Conservation (phyloP, 2,329 filamentous ascomycete genomes). For the Fusarium sp. region DNA sequence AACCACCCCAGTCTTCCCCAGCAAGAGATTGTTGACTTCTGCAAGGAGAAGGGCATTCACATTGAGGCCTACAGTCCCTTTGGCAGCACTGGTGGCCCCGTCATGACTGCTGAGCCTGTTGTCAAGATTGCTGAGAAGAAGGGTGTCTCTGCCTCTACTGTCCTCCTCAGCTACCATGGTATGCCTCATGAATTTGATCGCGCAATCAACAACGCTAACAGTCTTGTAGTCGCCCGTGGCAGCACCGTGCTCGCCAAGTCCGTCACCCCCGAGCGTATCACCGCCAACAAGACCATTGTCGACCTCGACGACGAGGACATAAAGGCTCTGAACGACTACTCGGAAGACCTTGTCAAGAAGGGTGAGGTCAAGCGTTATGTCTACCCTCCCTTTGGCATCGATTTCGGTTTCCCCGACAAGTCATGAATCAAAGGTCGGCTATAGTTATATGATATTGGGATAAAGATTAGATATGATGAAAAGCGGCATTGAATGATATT, state of each 20-base stretch:
- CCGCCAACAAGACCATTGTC: constrained; percentile 74
- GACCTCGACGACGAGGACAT: constrained; percentile 70
- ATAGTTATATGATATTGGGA: not conserved
- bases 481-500: not conserved
- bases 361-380: constrained; percentile 69
- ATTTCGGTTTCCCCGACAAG: constrained; percentile 80
- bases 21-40: constrained; percentile 75
- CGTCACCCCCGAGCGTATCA: constrained; percentile 73
- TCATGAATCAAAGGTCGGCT: constrained; percentile 38
- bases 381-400: constrained; percentile 73
- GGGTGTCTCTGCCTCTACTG: constrained; percentile 65
- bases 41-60: constrained; percentile 73
- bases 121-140: constrained; percentile 72
- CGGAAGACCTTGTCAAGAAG: constrained; percentile 57
- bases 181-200: constrained; percentile 43
- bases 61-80: constrained; percentile 78
- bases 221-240: constrained; percentile 68
- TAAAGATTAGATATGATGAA: constrained; percentile 13
- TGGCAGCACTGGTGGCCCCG: constrained; percentile 70
- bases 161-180: constrained; percentile 79
- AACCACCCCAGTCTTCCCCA: constrained; percentile 78
- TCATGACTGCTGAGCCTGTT: constrained; percentile 70
- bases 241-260: constrained; percentile 79
- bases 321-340: constrained; percentile 67
- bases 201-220: constrained; percentile 6